Conservation (phyloP, 1,284 basidiomycete species). For the Rhodotorula sp. region DNA sequence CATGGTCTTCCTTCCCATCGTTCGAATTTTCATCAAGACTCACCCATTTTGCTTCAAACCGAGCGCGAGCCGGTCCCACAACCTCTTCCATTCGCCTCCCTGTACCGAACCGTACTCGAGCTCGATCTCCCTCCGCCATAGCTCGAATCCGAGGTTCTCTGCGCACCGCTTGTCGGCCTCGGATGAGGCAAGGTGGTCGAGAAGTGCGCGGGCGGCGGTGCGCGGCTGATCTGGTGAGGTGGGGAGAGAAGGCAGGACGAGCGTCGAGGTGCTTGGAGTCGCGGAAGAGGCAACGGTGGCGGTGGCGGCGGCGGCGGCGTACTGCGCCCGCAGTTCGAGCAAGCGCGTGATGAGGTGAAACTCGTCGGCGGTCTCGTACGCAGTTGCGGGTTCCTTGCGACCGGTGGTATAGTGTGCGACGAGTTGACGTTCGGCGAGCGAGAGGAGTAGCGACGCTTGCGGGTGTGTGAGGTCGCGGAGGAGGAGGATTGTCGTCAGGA, state of each 20-base stretch:
- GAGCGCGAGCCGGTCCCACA: constrained; percentile 64
- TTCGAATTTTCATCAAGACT: constrained; percentile 9
- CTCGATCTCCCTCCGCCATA: constrained; percentile 45
- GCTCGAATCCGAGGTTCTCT: constrained; percentile 68
- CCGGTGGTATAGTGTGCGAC: constrained; percentile 8
- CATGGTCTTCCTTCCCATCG: no score
- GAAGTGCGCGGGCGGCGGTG: constrained; percentile 5
- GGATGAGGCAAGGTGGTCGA: constrained; percentile 30
- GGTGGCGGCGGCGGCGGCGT: constrained; percentile 7
- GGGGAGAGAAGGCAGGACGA: constrained; percentile 15
- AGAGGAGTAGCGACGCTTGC: constrained; percentile 62
- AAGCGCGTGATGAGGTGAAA: constrained; percentile 33
- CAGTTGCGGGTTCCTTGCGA: no score
- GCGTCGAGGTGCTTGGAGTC: background rate
- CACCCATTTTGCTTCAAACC: constrained; percentile 43
- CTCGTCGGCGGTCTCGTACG: constrained; percentile 28
- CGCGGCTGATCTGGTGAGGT: background rate
- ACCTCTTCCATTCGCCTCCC: constrained; percentile 50
- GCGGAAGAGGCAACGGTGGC: background rate
- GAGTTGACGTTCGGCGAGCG: constrained; percentile 53
- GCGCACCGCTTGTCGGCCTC: constrained; percentile 49
- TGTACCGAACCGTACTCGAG: constrained; percentile 31
- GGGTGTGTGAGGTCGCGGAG: constrained; percentile 67
- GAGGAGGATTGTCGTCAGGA: constrained; percentile 71
- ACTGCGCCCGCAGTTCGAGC: constrained; percentile 31